These are phyloP conservation scores for Bombardia bombarda DNA, from an alignment of 495 filamentous ascomycete species.

Conservation along the genomic window DNA sequence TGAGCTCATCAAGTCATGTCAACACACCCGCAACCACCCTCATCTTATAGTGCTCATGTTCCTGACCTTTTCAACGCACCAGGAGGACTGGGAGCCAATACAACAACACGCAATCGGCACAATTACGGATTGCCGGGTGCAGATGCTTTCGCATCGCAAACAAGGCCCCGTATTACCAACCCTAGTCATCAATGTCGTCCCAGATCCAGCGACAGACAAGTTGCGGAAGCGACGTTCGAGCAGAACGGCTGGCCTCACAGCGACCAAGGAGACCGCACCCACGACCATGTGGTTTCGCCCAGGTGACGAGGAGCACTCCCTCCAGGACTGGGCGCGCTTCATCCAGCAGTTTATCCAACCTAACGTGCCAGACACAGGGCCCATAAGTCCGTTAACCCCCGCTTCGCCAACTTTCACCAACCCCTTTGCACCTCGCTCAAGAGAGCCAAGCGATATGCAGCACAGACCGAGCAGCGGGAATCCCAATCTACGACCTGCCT, in stretches of 20 bases:
- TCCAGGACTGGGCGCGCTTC: slow-evolving; percentile 39
- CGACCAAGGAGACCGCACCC: slow-evolving; percentile 33
- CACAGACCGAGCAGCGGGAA: slow-evolving; percentile 24
- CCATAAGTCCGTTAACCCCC: slow-evolving; percentile 34
- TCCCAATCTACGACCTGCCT: slow-evolving; percentile 20
- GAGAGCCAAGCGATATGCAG: slow-evolving; percentile 25
- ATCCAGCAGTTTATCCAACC: slow-evolving; percentile 35
- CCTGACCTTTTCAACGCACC: slow-evolving; percentile 1
- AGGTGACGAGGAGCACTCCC: slow-evolving; percentile 28
- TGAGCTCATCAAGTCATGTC: slow-evolving; percentile 12
- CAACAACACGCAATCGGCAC: slow-evolving; percentile 41
- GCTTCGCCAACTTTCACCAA: slow-evolving; percentile 37
- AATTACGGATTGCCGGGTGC: slow-evolving; percentile 45
- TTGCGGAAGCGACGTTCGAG: slow-evolving; percentile 49
- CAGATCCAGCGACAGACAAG: slow-evolving; percentile 42
- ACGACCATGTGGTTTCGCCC: slow-evolving; percentile 35
- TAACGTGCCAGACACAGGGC: slow-evolving; percentile 22
- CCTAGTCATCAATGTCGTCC: slow-evolving; percentile 41
- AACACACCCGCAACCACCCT: background rate
- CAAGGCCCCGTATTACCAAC: slow-evolving; percentile 42
- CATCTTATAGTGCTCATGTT: background rate
- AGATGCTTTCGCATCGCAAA: slow-evolving; percentile 46
- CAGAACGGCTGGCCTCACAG: slow-evolving; percentile 40
- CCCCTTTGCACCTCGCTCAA: slow-evolving; percentile 30
- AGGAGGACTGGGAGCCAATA: slow-evolving; percentile 44